Conservation (phyloP, 1,139 yeast genomes). For the Entelexis paramagnoliae region DNA sequence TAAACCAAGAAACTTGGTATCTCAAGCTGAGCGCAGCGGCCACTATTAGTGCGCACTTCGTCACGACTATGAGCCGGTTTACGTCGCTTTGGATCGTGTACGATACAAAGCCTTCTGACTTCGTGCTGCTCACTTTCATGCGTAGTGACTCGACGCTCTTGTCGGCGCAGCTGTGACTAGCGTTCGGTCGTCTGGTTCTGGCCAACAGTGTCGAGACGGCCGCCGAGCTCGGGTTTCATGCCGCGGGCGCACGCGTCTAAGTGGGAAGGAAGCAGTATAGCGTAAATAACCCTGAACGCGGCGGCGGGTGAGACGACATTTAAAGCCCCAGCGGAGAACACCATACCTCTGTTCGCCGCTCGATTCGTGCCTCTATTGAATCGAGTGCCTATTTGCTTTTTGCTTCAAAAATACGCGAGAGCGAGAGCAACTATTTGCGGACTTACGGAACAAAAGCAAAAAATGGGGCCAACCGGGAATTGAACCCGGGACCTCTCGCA, state of each 20-base stretch:
- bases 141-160: background rate
- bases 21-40: background rate
- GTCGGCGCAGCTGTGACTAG: background rate
- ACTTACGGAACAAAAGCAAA: too few relatives aligned
- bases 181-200: too few relatives aligned
- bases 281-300: background rate
- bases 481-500: conserved; percentile 11
- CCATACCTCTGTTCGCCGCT: too few relatives aligned
- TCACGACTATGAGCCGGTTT: background rate
- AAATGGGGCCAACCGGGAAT: conserved; percentile 10
- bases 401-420: too few relatives aligned
- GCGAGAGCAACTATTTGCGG: too few relatives aligned
- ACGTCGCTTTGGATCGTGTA: background rate
- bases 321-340: too few relatives aligned
- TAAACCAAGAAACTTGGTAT: background rate
- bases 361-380: too few relatives aligned
- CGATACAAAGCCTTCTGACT: background rate
- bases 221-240: background rate
- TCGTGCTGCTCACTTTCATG: conserved; percentile 2
- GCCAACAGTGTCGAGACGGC: too few relatives aligned
- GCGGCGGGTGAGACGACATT: too few relatives aligned
- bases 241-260: background rate
- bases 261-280: background rate
- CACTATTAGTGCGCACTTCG: background rate
- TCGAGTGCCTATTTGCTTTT: too few relatives aligned